Base-by-base conservation (phyloP, 768 basidiomycete genomes). In the Leccinum fibrillosum region DNA sequence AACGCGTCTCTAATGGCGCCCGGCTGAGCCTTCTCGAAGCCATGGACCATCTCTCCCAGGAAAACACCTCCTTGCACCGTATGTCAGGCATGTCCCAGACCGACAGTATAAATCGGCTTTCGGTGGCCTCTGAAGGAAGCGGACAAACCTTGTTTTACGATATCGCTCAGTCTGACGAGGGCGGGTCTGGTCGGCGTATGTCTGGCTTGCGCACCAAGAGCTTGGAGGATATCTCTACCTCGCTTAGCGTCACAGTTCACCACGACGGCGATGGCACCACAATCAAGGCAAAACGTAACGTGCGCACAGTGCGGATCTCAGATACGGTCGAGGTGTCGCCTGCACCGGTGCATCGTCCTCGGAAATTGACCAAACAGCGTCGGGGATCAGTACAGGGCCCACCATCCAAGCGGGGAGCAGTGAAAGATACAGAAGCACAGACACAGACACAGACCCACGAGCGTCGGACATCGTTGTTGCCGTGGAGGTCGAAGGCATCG, bases 61-160 rank as follows among this genome's bases (percentile, higher is more conserved):
- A 65, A 53, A 30, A 39, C 44, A 12, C 37, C 1, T 8, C 52
- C 42, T 12, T 32, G 15, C 44, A 58, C 7, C 56, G 45, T 44
- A 48, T 54, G 32, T 57, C 66, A 1, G 48, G 26, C 9, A 28
- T 35, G 15, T 59, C 63, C 15, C 65, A 59, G 23, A 11, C 35
- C 0, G 59, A 64, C 8, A 50, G 12, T 2, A 25, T 32, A 34
- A 67, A 66, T 15, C 64, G 69, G 1, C 62, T 73, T 49, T 71
- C 69, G 0, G 37, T 62, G 2, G 49, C 55, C 0, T 73, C 71
- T 17, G 60, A 64, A 28, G 53, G 61, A 17, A 71, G 69, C 15
- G 69, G 69, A 1, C 63, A 67, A 25, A 73, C 70, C 2, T 55
- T 66, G 21, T 71, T 72, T 51, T 71, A 60, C 23, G 70, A 71